phyloP scores from a whole-genome alignment of 257 asterid species.

The Ocimum tenuiflorum region DNA sequence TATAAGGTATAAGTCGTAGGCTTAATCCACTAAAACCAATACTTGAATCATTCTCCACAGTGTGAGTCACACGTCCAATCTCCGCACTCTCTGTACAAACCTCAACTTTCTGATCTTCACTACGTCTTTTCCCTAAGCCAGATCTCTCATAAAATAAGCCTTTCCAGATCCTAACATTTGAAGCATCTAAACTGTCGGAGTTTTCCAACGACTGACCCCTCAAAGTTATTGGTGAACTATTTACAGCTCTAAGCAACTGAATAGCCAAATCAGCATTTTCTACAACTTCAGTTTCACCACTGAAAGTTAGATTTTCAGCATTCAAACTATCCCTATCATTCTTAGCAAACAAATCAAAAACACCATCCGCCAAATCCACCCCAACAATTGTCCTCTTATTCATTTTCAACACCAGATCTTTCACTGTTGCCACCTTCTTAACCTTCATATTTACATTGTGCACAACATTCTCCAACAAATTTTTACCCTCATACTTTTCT shows the following conservation, averaged over 20 bases:
- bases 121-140: constrained; percentile 16
- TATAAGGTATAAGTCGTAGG: constrained; percentile 28
- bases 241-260: constrained; percentile 51
- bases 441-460: constrained; percentile 25
- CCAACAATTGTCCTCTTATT: constrained; percentile 25
- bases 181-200: constrained; percentile 20
- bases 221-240: constrained; percentile 46
- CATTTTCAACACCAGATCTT: constrained; percentile 29
- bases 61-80: constrained; percentile 21
- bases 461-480: too few relatives aligned
- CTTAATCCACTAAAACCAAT: constrained; percentile 15
- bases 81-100: constrained; percentile 16
- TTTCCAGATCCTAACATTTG: constrained; percentile 21
- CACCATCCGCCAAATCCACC: constrained; percentile 21
- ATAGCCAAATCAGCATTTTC: constrained; percentile 52
- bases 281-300: constrained; percentile 24
- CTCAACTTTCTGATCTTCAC: constrained; percentile 28
- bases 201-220: constrained; percentile 25
- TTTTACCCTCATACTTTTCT: constrained; percentile 9
- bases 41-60: constrained; percentile 15
- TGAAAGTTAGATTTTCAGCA: constrained; percentile 18
- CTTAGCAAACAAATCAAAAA: constrained; percentile 19
- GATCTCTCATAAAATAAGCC: constrained; percentile 29
- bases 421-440: constrained; percentile 28
- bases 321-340: constrained; percentile 24